These are phyloP conservation scores for Marsdenia floribunda DNA, from an alignment of 257 asterid species.

Conservation along the genomic window DNA sequence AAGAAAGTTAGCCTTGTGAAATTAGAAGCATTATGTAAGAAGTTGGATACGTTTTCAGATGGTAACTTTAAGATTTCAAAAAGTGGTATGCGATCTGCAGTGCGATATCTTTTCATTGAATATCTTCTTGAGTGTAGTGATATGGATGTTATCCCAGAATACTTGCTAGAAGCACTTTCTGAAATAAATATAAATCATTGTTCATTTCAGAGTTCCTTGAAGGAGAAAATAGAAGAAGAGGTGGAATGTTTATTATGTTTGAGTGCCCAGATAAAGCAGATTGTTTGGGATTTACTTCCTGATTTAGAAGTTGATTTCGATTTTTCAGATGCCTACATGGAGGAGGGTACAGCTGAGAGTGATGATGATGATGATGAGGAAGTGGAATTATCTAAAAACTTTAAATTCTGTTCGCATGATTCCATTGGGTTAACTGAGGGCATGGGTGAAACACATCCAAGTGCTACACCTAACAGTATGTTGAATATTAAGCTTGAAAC, in stretches of 20 bases:
- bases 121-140: conserved; percentile 75
- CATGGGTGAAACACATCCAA: conserved; percentile 49
- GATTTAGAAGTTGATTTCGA: conserved; percentile 54
- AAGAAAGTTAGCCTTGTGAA: conserved; percentile 35
- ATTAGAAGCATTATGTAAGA: conserved; percentile 25
- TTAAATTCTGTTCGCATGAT: conserved; percentile 21
- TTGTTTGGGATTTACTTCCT: conserved; percentile 46
- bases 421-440: conserved; percentile 43
- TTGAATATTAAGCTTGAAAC: conserved; percentile 25
- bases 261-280: conserved; percentile 81
- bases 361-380: conserved; percentile 29
- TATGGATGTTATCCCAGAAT: conserved; percentile 56
- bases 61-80: conserved; percentile 29
- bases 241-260: conserved; percentile 46
- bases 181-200: conserved; percentile 35
- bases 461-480: conserved; percentile 20
- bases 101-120: conserved; percentile 56
- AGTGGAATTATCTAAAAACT: conserved; percentile 15
- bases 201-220: conserved; percentile 24
- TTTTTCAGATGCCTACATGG: conserved; percentile 60
- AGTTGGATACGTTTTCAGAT: conserved; percentile 40
- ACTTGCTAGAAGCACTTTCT: conserved; percentile 37
- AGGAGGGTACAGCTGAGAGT: conserved; percentile 48
- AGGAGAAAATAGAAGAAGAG: conserved; percentile 51
- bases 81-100: conserved; percentile 32